These are phyloP conservation scores for Paraleonurus japonicus DNA, from an alignment of 257 asterid species.

Conservation along the genomic window DNA sequence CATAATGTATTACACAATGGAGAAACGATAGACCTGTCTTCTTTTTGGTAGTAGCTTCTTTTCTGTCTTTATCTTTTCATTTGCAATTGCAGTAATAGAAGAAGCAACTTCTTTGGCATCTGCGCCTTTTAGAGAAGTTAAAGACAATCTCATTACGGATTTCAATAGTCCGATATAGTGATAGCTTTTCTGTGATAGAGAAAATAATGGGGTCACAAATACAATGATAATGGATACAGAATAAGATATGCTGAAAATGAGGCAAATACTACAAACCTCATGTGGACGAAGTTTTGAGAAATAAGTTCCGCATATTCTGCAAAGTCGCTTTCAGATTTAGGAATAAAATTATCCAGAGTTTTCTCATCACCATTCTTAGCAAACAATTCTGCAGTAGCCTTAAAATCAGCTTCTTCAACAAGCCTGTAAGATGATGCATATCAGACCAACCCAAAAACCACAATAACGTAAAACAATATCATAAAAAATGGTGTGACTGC, in stretches of 20 bases:
- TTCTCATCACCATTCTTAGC: constrained; percentile 69
- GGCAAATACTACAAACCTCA: constrained; percentile 56
- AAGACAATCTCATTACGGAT: constrained; percentile 81
- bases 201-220: constrained; percentile 14
- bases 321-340: constrained; percentile 80
- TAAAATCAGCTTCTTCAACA: constrained; percentile 95
- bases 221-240: not conserved
- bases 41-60: constrained; percentile 92
- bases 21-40: constrained; percentile 55
- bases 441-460: not conserved
- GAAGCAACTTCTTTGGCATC: constrained; percentile 95
- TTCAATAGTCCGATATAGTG: constrained; percentile 85
- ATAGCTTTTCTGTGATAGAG: constrained; percentile 73
- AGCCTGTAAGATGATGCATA: constrained; percentile 51
- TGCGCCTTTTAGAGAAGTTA: constrained; percentile 75
- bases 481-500: not conserved
- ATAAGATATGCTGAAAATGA: not conserved
- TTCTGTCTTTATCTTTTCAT: constrained; percentile 94
- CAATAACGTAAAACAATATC: not conserved
- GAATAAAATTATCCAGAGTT: constrained; percentile 81
- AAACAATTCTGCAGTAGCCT: constrained; percentile 81
- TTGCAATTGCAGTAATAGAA: constrained; percentile 88
- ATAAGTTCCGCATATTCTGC: constrained; percentile 81
- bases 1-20: not conserved
- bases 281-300: constrained; percentile 69